A percentile compares a stretch with the other conserved stretches of the same genome.
These are phyloP conservation scores for Pichia occidentalis DNA, from an alignment of 805 yeast species.

Conservation along the genomic window DNA sequence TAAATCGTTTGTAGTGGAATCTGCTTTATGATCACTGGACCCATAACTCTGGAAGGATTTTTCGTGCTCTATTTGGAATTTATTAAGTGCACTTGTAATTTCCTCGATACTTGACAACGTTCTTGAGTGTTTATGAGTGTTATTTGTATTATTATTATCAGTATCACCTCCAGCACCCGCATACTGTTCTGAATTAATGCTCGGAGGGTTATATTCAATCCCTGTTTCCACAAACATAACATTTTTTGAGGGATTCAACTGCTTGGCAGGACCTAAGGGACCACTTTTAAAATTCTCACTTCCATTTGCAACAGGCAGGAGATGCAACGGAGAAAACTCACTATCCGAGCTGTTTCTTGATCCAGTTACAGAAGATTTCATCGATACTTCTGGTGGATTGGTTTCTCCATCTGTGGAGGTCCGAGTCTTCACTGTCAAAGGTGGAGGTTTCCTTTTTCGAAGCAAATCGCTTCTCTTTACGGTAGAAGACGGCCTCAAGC, in stretches of 20 bases:
- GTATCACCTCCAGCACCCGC: neutral
- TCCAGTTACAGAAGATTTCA: neutral
- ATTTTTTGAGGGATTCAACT: slow-evolving; percentile 2
- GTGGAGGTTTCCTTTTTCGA: slow-evolving; percentile 13
- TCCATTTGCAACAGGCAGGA: slow-evolving; percentile 1
- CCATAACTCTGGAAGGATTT: slow-evolving; percentile 1
- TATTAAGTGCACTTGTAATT: slow-evolving; percentile 14
- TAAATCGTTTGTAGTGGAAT: neutral
- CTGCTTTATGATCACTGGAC: neutral
- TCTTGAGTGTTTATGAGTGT: slow-evolving; percentile 14
- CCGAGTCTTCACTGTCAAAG: neutral
- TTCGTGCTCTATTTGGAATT: slow-evolving; percentile 12
- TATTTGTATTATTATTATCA: neutral
- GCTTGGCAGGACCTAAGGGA: neutral
- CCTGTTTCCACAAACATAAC: neutral
- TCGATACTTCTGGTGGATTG: slow-evolving; percentile 4
- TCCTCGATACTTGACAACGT: slow-evolving; percentile 18
- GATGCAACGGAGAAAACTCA: slow-evolving; percentile 7
- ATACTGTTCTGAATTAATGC: neutral
- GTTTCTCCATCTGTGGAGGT: neutral
- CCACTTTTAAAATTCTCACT: neutral
- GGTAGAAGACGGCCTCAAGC: neutral
- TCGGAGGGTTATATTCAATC: slow-evolving; percentile 8
- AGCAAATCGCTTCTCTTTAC: slow-evolving; percentile 11
- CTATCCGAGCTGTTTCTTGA: slow-evolving; percentile 1